These are phyloP conservation scores for Cynara cardunculus DNA, from an alignment of 129 eudicot species.

Conservation along the genomic window DNA sequence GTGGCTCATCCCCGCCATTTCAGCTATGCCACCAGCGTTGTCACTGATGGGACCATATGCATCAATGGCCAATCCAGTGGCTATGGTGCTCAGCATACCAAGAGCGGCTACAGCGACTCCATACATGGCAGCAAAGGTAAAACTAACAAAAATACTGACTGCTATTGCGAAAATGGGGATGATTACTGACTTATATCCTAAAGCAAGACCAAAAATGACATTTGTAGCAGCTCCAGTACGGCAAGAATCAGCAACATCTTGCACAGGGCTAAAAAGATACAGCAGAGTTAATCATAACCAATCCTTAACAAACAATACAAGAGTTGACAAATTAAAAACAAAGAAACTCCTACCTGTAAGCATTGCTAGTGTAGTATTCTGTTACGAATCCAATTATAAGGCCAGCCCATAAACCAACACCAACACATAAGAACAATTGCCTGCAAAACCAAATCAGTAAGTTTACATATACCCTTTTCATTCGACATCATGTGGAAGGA, in stretches of 20 bases:
- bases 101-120: conserved; percentile 88
- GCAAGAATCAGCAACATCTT: conserved; percentile 88
- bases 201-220: conserved; percentile 78
- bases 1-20: conserved; percentile 95
- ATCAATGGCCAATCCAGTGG: conserved; percentile 84
- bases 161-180: conserved; percentile 84
- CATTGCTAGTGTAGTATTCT: conserved; percentile 81
- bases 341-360: conserved; percentile 51
- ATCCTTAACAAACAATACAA: neutral
- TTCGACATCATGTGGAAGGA: neutral
- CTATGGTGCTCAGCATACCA: conserved; percentile 86
- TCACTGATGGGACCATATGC: conserved; percentile 93
- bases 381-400: conserved; percentile 77
- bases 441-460: conserved; percentile 34
- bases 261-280: conserved; percentile 61
- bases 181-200: conserved; percentile 82
- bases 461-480: conserved; percentile 4
- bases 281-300: neutral
- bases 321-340: neutral
- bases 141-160: conserved; percentile 68
- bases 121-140: conserved; percentile 78
- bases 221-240: conserved; percentile 90
- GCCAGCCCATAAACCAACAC: conserved; percentile 94
- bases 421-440: conserved; percentile 72
- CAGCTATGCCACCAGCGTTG: conserved; percentile 90